Percentiles rank a stretch among this genome's conserved stretches.
These are phyloP conservation scores for Solanum lignicaule DNA, from an alignment of 257 asterid genomes.

Conservation along the genomic window DNA sequence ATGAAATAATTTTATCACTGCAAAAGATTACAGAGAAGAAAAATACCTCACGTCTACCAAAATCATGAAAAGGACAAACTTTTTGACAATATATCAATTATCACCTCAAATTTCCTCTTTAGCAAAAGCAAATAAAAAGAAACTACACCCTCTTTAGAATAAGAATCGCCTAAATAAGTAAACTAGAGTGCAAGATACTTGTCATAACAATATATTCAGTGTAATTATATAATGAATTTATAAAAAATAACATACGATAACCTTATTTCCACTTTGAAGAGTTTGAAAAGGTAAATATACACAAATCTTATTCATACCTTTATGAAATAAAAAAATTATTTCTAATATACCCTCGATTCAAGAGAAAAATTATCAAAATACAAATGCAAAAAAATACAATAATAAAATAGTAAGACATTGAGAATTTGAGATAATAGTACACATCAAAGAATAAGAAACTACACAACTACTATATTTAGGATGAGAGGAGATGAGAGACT, in stretches of 20 bases:
- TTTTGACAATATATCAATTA: background rate
- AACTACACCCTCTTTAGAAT: background rate
- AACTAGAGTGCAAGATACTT: background rate
- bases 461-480: background rate
- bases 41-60: background rate
- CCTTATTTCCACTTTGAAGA: background rate
- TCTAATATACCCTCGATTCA: accelerated
- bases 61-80: background rate
- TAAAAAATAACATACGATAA: background rate
- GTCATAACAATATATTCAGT: accelerated
- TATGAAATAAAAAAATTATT: background rate
- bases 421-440: too few species aligned
- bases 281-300: background rate
- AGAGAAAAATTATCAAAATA: background rate
- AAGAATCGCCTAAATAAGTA: background rate
- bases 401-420: background rate
- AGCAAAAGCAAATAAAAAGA: background rate
- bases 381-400: background rate
- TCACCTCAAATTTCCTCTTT: background rate
- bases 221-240: background rate
- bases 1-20: background rate
- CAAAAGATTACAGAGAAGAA: background rate
- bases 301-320: background rate
- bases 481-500: background rate
- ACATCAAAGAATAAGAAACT: background rate